Conservation (phyloP, 164 flowering plant genomes). For the Brasenia schreberi region DNA sequence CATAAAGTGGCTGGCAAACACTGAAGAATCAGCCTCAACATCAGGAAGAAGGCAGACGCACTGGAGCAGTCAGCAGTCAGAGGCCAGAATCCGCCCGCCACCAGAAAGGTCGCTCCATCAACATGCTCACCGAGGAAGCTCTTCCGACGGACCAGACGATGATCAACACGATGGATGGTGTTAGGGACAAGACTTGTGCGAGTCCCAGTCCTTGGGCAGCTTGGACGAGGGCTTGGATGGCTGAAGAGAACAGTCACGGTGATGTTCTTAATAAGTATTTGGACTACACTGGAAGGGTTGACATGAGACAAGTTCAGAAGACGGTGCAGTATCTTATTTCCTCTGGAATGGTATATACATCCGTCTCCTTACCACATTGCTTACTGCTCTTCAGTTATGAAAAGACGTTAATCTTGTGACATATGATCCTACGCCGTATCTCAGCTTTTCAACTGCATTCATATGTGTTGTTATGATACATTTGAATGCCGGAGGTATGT, state of each 20-base stretch:
- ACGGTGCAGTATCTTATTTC: conserved; percentile 41
- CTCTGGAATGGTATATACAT: conserved; percentile 30
- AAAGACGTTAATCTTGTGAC: neutral
- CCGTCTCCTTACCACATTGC: neutral
- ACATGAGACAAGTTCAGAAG: conserved; percentile 41
- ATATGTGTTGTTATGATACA: no score
- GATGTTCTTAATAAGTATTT: conserved; percentile 39
- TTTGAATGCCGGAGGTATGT: no score
- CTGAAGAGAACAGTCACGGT: conserved; percentile 28
- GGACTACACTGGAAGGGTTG: conserved; percentile 39
- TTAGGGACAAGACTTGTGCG: conserved; percentile 39
- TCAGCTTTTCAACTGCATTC: neutral
- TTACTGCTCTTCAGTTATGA: no score
- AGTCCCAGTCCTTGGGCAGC: conserved; percentile 40
- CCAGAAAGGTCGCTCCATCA: no score
- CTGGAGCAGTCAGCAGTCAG: no score
- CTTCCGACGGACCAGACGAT: conserved; percentile 47
- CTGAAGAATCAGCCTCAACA: no score
- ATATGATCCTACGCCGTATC: neutral
- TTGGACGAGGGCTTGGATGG: conserved; percentile 49
- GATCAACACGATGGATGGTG: conserved; percentile 36
- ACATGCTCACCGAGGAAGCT: conserved; percentile 35
- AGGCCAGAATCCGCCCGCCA: no score
- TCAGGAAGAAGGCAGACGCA: no score
- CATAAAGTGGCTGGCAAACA: no score